A percentile compares a stretch with the other conserved stretches of the same genome.
phyloP scores from a whole-genome alignment of 2,329 filamentous ascomycete genomes.

The Aspergillus fructus region DNA sequence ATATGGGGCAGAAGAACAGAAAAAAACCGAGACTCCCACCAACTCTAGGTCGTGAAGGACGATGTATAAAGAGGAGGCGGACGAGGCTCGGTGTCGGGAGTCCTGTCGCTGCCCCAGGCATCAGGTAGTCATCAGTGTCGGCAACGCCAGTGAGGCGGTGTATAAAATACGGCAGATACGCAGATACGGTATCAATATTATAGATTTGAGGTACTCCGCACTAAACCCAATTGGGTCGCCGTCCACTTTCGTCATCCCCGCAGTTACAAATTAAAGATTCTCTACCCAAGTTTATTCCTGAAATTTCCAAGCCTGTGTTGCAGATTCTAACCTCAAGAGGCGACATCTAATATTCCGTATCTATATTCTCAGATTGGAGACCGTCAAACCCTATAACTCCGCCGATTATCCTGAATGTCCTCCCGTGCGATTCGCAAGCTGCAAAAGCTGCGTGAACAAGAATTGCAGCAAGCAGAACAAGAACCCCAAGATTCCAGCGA shows the following conservation, averaged over 20 bases:
- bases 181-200: background rate
- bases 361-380: background rate
- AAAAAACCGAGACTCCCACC: slow-evolving; percentile 11
- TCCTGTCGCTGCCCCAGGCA: slow-evolving; percentile 6
- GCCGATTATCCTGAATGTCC: slow-evolving; percentile 52
- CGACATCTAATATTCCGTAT: background rate
- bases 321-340: background rate
- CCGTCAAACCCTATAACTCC: background rate
- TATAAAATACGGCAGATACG: background rate
- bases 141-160: slow-evolving; percentile 8
- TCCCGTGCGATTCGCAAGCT: slow-evolving; percentile 65
- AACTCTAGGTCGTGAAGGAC: slow-evolving; percentile 5
- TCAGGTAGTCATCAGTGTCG: background rate
- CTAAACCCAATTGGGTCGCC: slow-evolving; percentile 25
- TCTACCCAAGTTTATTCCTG: background rate
- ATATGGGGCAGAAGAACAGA: background rate
- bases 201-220: slow-evolving; percentile 8
- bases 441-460: slow-evolving; percentile 61
- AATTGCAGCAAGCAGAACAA: slow-evolving; percentile 46
- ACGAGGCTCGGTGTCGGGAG: background rate
- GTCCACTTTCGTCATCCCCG: slow-evolving; percentile 34
- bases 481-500: slow-evolving; percentile 42
- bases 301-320: background rate
- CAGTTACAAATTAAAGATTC: slow-evolving; percentile 15
- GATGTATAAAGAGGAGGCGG: slow-evolving; percentile 4